Evolutionary conservation across 495 filamentous ascomycete genomes (phyloP), one percentile per base, ranked within the genome.

Genomic region (Penicillium malachiteum): DNA sequence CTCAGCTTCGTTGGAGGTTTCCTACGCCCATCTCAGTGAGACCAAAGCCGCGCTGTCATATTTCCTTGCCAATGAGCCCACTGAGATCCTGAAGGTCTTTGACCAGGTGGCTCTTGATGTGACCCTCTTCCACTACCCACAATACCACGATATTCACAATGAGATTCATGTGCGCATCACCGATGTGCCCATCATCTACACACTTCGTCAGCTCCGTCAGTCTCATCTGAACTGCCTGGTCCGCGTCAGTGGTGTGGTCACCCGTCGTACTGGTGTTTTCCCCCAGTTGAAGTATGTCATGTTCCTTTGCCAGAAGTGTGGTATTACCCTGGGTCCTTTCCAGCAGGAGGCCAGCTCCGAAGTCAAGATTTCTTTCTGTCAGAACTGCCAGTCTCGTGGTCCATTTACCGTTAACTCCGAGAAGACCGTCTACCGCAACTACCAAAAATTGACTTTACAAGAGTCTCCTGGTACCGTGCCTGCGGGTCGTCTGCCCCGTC

Each of bases 341-440:
- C 92, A 95, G 68, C 95, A 99, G 67, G 95, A 99, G 71, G 91
- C 91, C 14, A 95, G 91, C 59, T 84, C 90, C 33, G 95, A 99
- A 73, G 92, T 99, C 67, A 92, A 91, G 73, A 91, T 99, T 65
- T 87, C 88, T 1, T 97, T 88, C 79, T 99, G 95, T 71, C 93
- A 97, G 68, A 96, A 92, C 71, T 99, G 95, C 71, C 95, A 97
- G 75, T 95, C 90, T 37, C 86, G 89, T 41, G 95, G 95, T 5
- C 95, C 95, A 1, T 99, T 99, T 71, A 95, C 88, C 7, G 78
- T 99, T 58, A 97, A 97, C 75, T 90, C 91, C 3, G 94, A 99
- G 73, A 92, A 96, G 80, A 99, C 95, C 0, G 88, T 99, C n/a
- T 99, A 97, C 76, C 86, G 95, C 47, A 99, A 99, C 70, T 99